These are phyloP conservation scores for Poa pratensis DNA, from an alignment of 176 grass and related monocot genomes.

Conservation along the genomic window DNA sequence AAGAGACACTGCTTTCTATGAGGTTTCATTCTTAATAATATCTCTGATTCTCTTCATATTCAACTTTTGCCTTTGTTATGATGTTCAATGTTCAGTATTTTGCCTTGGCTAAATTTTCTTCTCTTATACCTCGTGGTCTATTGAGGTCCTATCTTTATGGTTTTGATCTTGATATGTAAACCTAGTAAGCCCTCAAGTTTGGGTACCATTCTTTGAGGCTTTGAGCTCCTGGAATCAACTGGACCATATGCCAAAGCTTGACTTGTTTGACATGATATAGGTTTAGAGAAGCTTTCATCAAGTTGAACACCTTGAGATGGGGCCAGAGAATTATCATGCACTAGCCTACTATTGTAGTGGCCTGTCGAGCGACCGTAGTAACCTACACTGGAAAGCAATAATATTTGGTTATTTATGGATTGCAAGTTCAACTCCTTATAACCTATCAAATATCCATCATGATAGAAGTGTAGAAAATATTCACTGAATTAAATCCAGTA, in stretches of 20 bases:
- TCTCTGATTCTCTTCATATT: not conserved
- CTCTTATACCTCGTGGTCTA: slow-evolving; percentile 7
- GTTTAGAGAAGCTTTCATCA: not conserved
- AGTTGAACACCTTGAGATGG: not conserved
- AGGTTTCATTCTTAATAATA: slow-evolving; percentile 53
- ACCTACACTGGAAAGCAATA: not conserved
- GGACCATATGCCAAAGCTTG: slow-evolving; percentile 4
- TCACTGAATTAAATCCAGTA: not conserved
- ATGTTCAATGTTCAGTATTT: slow-evolving; percentile 12
- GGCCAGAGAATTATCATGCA: not conserved
- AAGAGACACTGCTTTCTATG: slow-evolving; percentile 61
- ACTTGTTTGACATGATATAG: slow-evolving; percentile 26
- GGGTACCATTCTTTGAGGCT: not conserved
- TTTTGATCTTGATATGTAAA: slow-evolving; percentile 12
- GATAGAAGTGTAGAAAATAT: slow-evolving; percentile 15
- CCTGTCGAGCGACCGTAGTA: not conserved
- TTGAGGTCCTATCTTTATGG: slow-evolving; percentile 2
- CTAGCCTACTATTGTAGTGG: not conserved
- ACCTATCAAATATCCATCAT: slow-evolving; percentile 2
- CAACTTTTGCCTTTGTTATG: slow-evolving; percentile 5
- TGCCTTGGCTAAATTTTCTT: slow-evolving; percentile 26
- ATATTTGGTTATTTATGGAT: not conserved
- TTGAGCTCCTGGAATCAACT: slow-evolving; percentile 17
- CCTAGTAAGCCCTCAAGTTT: slow-evolving; percentile 23
- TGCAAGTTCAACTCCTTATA: slow-evolving; percentile 19